Conservation (phyloP, 179 eudicot genomes). For the Silene coronaria region DNA sequence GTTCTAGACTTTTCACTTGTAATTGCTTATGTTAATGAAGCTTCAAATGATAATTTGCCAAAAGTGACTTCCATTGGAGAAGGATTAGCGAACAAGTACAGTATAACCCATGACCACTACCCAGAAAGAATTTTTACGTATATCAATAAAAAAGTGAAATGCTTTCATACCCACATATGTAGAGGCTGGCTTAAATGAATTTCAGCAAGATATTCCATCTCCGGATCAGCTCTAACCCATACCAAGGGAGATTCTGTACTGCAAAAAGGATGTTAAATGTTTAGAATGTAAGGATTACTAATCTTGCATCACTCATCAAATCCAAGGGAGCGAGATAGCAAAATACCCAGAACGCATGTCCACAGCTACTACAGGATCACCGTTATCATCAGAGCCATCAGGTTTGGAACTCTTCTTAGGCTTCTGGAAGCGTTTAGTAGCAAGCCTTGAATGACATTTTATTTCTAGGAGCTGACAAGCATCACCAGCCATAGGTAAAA, state of each 20-base stretch:
- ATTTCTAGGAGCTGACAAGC: conserved; percentile 90
- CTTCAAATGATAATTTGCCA: not conserved
- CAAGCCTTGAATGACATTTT: conserved; percentile 91
- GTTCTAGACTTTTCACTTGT: not conserved
- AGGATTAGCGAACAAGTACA: conserved; percentile 6
- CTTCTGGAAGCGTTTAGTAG: conserved; percentile 86
- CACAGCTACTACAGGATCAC: conserved; percentile 49
- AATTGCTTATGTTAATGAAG: not conserved
- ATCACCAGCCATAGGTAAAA: conserved; percentile 97
- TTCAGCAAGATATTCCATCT: conserved; percentile 98
- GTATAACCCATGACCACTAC: not conserved
- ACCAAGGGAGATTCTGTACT: conserved; percentile 82
- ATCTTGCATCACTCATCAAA: not conserved
- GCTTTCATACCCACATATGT: conserved; percentile 90
- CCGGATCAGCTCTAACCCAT: conserved; percentile 97
- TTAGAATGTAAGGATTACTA: not conserved
- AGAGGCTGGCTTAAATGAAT: conserved; percentile 83
- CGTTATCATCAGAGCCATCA: conserved; percentile 95
- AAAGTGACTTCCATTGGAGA: not conserved
- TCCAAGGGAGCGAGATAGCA: conserved; percentile 2
- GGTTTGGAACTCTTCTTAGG: conserved; percentile 71
- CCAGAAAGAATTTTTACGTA: not conserved
- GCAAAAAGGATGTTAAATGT: conserved; percentile 27
- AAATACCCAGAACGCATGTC: conserved; percentile 77
- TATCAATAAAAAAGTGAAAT: conserved; percentile 2